Base-by-base conservation (phyloP, 2,329 filamentous ascomycete genomes). In the Blastomyces emzantsi region DNA sequence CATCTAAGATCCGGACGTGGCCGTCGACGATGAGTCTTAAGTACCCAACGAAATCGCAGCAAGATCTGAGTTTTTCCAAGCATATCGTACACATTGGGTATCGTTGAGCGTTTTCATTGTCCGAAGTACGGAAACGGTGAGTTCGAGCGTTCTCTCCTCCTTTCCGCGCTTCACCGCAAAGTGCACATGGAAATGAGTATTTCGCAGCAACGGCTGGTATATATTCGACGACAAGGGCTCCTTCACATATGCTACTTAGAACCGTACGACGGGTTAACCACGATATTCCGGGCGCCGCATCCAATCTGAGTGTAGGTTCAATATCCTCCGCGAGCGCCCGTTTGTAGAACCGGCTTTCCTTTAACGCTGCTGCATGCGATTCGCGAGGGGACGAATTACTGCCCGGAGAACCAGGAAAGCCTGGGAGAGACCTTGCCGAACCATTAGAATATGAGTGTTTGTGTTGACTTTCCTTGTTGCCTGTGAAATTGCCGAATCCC, bases 261-360 rank as follows among this genome's bases (percentile, higher is more conserved):
- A 97, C 92, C 6, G 88, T 90, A 64, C 94, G 87, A 56, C 93
- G 88, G 59, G 90, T 92, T 57, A 99, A 83, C 91, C 94, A 99
- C 0, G 92, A 97, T 36, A 99, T 84, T 0, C 92, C 90, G 0
- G 94, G 94, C 0, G 94, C 92, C 2, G 86, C 83, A 74, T 99
- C 94, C 3, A 99, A 83, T 52, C 94, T 87, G 11, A 99, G 79
- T 0, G 94, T 96, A 0, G 94, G 94, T 73, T 99, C 94, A 63
- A 99, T 90, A 72, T 99, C 94, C 74, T 99, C 94, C 25, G 85
- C 83, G 33, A 97, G 77, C 6, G 87, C 87, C 57, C 94, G 87
- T 78, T 97, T 97, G 79, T 93, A 99, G 73, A 97, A 99, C 67
- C 89, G 90, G 36, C 89, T 90, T 63, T 97, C 94, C 72, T 94